Evolutionary conservation across 192 early-diverging fungal species (phyloP).

Genomic region (Umbelopsis ramanniana): DNA sequence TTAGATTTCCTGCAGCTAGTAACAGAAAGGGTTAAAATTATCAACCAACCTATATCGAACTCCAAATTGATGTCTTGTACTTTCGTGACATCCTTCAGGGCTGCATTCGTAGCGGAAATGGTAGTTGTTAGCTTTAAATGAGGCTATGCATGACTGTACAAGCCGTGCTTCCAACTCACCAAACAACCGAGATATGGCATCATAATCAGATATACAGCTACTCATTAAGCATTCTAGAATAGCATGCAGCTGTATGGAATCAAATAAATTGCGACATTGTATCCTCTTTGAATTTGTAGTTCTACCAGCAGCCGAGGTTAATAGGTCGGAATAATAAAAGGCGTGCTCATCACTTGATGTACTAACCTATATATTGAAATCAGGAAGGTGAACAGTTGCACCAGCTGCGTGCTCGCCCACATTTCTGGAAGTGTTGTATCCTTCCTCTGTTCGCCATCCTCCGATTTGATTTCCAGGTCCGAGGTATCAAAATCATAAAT

Average conservation of each 20-base stretch:
- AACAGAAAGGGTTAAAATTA: background rate
- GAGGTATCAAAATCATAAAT: background rate
- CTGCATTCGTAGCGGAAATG: background rate
- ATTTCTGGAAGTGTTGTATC: background rate
- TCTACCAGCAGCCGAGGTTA: background rate
- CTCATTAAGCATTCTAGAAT: slow-evolving; percentile 43
- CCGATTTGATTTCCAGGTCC: background rate
- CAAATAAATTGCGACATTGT: slow-evolving; percentile 33
- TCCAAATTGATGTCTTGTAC: background rate
- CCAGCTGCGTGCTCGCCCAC: slow-evolving; percentile 5
- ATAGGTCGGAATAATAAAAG: background rate
- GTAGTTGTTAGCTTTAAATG: background rate
- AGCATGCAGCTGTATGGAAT: slow-evolving; percentile 38
- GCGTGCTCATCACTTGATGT: background rate
- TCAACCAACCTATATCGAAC: slow-evolving; percentile 28
- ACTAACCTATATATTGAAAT: slow-evolving; percentile 11
- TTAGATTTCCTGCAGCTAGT: background rate
- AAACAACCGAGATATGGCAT: slow-evolving; percentile 5
- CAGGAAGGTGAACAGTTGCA: slow-evolving; percentile 6
- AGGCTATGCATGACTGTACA: background rate
- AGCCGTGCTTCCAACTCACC: background rate
- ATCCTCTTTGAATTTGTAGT: slow-evolving; percentile 20
- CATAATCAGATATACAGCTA: slow-evolving; percentile 31
- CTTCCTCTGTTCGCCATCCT: background rate
- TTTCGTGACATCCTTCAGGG: background rate